Evolutionary conservation across 805 yeast genomes (phyloP).

Genomic region (Naumovozyma dairenensis): DNA sequence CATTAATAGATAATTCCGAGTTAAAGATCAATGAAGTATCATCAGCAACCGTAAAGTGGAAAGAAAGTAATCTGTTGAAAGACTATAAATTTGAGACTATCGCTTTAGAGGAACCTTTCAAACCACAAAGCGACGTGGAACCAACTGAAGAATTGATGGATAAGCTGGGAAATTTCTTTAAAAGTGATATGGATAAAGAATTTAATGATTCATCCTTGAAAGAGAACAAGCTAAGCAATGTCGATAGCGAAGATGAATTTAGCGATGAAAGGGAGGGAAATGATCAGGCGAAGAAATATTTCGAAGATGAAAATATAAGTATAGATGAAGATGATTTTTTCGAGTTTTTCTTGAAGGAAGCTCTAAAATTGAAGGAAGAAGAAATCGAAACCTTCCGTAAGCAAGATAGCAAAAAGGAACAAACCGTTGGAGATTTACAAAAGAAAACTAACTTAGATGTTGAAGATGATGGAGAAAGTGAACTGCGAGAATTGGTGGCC

Average conservation of each 20-base stretch:
- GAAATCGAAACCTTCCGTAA: constrained; percentile 34
- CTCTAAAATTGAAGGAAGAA: constrained; percentile 38
- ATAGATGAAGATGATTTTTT: constrained; percentile 64
- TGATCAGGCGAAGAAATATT: constrained; percentile 21
- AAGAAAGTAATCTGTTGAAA: background rate
- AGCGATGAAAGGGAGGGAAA: constrained; percentile 17
- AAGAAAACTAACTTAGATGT: constrained; percentile 6
- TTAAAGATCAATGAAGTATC: background rate
- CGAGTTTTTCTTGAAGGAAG: constrained; percentile 51
- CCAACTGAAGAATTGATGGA: constrained; percentile 9
- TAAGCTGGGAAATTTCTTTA: constrained; percentile 6
- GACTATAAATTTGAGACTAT: background rate
- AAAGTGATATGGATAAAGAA: constrained; percentile 1
- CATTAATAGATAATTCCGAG: background rate
- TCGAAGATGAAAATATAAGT: constrained; percentile 30
- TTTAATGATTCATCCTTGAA: background rate
- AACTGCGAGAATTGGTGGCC: constrained; percentile 3
- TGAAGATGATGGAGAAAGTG: constrained; percentile 6
- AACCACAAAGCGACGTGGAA: constrained; percentile 2
- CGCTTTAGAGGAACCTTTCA: background rate
- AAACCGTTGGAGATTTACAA: constrained; percentile 15
- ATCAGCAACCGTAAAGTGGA: constrained; percentile 1
- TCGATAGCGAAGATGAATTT: constrained; percentile 26
- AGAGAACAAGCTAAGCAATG: background rate
- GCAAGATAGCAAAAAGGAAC: background rate